Evolutionary conservation across 805 yeast species (phyloP), one percentile per base, ranked within the genome.

Genomic region (Debaryomyces hansenii): DNA sequence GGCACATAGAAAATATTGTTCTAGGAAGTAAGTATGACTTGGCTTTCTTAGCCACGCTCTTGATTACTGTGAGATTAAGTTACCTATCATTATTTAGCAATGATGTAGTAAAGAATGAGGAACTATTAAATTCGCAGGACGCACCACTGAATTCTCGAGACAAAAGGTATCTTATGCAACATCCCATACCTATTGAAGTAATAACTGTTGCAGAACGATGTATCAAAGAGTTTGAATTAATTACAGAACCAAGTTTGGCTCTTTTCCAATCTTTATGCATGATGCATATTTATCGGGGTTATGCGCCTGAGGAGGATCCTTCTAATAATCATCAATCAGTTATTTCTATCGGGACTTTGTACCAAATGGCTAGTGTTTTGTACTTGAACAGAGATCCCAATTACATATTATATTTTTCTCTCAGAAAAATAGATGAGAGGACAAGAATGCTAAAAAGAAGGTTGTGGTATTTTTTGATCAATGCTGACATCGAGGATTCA

Each of bases 211-310:
- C 83, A 0, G 75, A 77, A 46, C 52, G 67, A 16, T 37, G 40
- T 37, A 52, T 80, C 34, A 71, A 75, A 44, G 78, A 77, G 47
- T 79, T 79, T 21, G 51, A 69, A 50, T 54, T 75, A 7, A 33
- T 15, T 45, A 7, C 21, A 20, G 14, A 42, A 45, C 10, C 50
- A 48, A 15, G 49, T 29, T 7, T 47, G 24, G 15, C 11, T 11
- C 67, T 82, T 15, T 76, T 84, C 31, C 89, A 84, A 56, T 81
- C 82, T 57, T 83, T 82, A 0, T 62, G 82, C n/a, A 81, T 67
- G 57, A 70, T 82, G 60, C 79, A 81, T 48, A 62, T 74, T 39
- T 84, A 83, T 63, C 75, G 70, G 50, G 73, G 69, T 48, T 68
- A 72, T 47, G 77, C 85, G 9, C 85, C 87, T 1, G 47, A 44